Conservation (phyloP, 768 basidiomycete species). For the Holtermanniella nyarrowii region DNA sequence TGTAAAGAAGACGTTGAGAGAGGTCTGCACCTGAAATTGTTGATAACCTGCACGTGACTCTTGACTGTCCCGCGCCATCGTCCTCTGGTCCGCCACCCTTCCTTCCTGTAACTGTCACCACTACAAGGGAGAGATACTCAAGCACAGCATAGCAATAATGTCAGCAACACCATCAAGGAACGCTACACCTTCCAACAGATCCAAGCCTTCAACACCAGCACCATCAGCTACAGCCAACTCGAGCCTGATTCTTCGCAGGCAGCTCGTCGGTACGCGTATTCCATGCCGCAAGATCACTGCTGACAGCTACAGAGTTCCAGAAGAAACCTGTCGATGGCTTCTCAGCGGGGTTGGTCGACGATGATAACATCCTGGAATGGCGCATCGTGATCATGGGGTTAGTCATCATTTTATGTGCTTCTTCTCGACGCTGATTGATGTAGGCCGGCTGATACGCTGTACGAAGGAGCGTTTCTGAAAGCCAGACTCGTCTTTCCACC, state of each 20-base stretch:
- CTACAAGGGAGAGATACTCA: no score
- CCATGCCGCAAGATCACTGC: not conserved
- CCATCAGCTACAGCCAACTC: constrained; percentile 17
- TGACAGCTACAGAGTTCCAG: constrained; percentile 54
- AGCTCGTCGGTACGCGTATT: constrained; percentile 27
- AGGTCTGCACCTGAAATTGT: not conserved
- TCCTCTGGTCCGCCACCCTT: not conserved
- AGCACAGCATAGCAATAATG: not conserved
- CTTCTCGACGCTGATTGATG: not conserved
- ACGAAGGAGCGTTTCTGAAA: constrained; percentile 95
- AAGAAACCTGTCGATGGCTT: constrained; percentile 94
- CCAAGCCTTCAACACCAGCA: constrained; percentile 26
- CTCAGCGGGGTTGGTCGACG: constrained; percentile 94
- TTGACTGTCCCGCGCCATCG: not conserved
- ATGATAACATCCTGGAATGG: constrained; percentile 92
- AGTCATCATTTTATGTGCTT: constrained; percentile 8
- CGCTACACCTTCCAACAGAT: no score
- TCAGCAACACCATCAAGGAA: not conserved
- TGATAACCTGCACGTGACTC: not conserved
- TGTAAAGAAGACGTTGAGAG: not conserved
- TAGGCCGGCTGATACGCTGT: constrained; percentile 86
- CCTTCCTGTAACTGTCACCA: no score
- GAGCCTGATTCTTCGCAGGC: constrained; percentile 29
- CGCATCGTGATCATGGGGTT: constrained; percentile 90
- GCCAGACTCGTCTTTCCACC: constrained; percentile 78